Percentiles rank a stretch among this genome's conserved stretches.
phyloP scores from a whole-genome alignment of 2,329 filamentous ascomycete species.

The Pseudogymnoascus sp. region DNA sequence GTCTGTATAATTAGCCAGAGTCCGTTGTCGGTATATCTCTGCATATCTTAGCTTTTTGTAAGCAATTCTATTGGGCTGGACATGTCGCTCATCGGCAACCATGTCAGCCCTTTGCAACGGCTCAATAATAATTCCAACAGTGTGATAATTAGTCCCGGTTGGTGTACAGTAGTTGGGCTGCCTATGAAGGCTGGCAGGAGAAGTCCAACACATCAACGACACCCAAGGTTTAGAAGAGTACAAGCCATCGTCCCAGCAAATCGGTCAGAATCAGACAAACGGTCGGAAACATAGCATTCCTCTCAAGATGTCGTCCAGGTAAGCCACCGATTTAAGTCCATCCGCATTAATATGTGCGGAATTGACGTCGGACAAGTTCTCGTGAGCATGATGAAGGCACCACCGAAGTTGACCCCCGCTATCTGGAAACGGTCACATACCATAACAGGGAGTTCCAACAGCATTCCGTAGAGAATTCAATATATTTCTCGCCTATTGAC shows the following conservation, averaged over 20 bases:
- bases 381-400: conserved; percentile 37
- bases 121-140: conserved; percentile 3
- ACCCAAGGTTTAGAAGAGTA: neutral
- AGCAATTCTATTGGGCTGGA: conserved; percentile 1
- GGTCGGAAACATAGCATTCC: neutral
- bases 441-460: conserved; percentile 59
- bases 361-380: conserved; percentile 20
- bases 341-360: conserved; percentile 10
- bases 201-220: conserved; percentile 1
- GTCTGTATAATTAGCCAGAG: conserved; percentile 4
- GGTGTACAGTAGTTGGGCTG: conserved; percentile 6
- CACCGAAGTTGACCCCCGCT: conserved; percentile 45
- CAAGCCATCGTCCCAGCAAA: neutral
- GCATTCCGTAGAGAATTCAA: conserved; percentile 53
- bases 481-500: conserved; percentile 62
- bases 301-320: neutral
- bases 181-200: neutral
- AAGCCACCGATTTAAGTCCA: neutral
- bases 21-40: conserved; percentile 6
- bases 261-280: neutral
- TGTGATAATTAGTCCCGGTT: conserved; percentile 2
- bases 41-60: neutral
- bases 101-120: neutral
- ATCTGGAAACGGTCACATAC: conserved; percentile 49
- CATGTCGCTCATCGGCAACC: neutral